phyloP scores from a whole-genome alignment of 306 rosid genomes.

The Cicer pinnatifidum region DNA sequence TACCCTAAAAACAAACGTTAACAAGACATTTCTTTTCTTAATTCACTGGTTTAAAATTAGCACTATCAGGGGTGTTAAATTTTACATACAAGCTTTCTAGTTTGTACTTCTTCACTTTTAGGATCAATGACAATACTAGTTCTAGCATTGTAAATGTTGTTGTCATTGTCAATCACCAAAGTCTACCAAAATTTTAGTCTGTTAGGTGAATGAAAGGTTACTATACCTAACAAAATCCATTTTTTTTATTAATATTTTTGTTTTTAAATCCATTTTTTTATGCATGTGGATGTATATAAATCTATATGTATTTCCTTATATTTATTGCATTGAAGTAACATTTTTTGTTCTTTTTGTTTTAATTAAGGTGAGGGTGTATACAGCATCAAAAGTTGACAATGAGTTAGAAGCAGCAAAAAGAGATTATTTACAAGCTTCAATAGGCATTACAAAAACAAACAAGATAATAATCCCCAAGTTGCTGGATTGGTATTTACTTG shows the following conservation, averaged over 20 bases:
- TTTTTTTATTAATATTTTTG: background rate
- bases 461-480: constrained; percentile 79
- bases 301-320: constrained; percentile 2
- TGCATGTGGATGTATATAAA: constrained; percentile 12
- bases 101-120: background rate
- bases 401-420: constrained; percentile 88
- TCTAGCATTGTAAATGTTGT: background rate
- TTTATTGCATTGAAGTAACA: constrained; percentile 21
- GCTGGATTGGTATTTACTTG: constrained; percentile 89
- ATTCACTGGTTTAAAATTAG: background rate
- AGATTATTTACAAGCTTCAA: constrained; percentile 85
- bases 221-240: background rate
- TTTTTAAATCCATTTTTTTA: background rate
- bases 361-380: constrained; percentile 80
- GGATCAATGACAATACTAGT: background rate
- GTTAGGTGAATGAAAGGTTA: constrained; percentile 5
- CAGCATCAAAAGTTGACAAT: constrained; percentile 75
- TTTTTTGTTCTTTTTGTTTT: constrained; percentile 20
- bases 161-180: constrained; percentile 27
- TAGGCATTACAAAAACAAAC: constrained; percentile 71
- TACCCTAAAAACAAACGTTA: no score
- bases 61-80: background rate
- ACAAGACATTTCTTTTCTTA: background rate
- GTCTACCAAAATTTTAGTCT: constrained; percentile 10
- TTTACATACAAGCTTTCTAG: background rate